Base-by-base conservation (phyloP, 192 early-diverging fungal genomes). In the Obelidium mucronatum region DNA sequence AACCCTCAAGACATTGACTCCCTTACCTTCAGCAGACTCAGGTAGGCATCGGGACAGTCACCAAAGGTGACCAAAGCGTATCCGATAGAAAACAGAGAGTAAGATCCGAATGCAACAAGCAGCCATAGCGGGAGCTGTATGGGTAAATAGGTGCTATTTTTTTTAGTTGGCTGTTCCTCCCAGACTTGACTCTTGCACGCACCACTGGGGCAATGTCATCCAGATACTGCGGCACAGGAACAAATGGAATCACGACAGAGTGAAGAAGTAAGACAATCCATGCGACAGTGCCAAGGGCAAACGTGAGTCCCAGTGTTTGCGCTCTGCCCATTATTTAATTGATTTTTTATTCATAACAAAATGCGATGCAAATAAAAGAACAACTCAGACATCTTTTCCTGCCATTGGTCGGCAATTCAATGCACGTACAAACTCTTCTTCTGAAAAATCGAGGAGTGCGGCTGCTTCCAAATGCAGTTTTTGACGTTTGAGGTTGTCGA, bases 11-110 rank as follows among this genome's bases (percentile, higher is more conserved):
- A 0, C 42, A 44, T 51, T 31, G 19, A 37, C 34, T 35, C 2
- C 4, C 75, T 67, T 54, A 95, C 94, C 82, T 78, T 73, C 85
- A 92, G 83, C 34, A 98, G 88, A 76, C 93, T 92, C 37, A 88
- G 80, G 82, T 93, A 92, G 5, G 96, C 97, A 61, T 94, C 95
- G 51, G 95, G 93, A 82, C 95, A 96, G 76, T 98, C 95, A 30
- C 93, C 87, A 83, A 98, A 98, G 1, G 90, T 94, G 42, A 93
- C 75, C 51, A 98, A 86, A 55, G 91, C 90, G 65, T 90, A 95
- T 31, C 97, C 97, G 65, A 98, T 88, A 76, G 89, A 92, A 39
- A 88, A 89, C 39, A 98, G 89, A 36, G 92, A 93, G 81, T 97
- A 97, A n/a, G 93, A 85, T 5, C 96, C 95, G 78, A 97, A 94